phyloP scores from a whole-genome alignment of 495 filamentous ascomycete species.

The Monascus purpureus region DNA sequence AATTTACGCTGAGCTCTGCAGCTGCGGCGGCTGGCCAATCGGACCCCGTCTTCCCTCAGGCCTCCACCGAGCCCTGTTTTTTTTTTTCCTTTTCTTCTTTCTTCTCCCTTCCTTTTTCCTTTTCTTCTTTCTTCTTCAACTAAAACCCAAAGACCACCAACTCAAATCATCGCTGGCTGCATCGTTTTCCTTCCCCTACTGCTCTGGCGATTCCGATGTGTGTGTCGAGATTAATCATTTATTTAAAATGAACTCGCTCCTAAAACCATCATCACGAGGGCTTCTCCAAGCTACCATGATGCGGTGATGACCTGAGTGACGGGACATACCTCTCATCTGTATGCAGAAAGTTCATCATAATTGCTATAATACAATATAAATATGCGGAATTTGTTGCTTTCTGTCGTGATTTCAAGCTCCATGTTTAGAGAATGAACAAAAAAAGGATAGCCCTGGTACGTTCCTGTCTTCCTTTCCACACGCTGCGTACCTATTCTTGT shows the following conservation, averaged over 20 bases:
- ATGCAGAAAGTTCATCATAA: too few species aligned
- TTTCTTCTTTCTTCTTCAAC: constrained; percentile 30
- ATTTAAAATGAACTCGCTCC: constrained; percentile 49
- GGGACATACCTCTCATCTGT: constrained; percentile 42
- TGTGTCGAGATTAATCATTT: constrained; percentile 62
- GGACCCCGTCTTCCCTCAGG: constrained; percentile 8
- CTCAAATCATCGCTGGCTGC: constrained; percentile 82
- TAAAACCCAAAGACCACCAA: constrained; percentile 64
- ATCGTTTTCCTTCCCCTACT: constrained; percentile 39
- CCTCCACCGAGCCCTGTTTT: constrained; percentile 14
- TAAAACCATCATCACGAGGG: constrained; percentile 99
- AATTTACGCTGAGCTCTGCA: too few species aligned
- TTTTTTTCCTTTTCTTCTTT: constrained; percentile 8
- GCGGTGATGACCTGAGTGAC: constrained; percentile 93
- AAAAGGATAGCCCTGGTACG: background rate
- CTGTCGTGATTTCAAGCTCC: too few species aligned
- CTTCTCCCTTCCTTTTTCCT: constrained; percentile 4
- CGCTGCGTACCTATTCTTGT: constrained; percentile 1
- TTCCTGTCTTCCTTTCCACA: background rate
- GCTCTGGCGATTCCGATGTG: constrained; percentile 76
- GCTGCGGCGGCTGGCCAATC: constrained; percentile 31
- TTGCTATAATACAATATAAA: too few species aligned
- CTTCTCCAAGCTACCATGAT: constrained; percentile 76
- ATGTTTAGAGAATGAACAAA: too few species aligned
- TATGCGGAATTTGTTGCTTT: too few species aligned